These are phyloP conservation scores for Aspergillus candidus DNA, from an alignment of 2,329 filamentous ascomycete genomes.

Conservation along the genomic window DNA sequence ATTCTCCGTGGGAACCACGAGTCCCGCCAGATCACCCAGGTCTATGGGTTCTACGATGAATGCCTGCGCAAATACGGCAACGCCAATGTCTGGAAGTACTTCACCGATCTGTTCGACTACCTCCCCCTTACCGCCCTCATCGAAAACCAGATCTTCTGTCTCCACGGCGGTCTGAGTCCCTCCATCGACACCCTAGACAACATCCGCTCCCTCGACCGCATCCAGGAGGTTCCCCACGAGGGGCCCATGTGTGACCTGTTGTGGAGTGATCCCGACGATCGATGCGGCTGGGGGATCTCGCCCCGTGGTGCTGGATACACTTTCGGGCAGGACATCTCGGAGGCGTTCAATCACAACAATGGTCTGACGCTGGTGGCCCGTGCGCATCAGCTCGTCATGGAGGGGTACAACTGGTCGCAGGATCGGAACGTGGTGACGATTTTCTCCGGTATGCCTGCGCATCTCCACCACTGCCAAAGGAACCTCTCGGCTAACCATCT, in stretches of 20 bases:
- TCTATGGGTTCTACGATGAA: slow-evolving; percentile 99
- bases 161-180: slow-evolving; percentile 94
- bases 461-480: background rate
- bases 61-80: slow-evolving; percentile 98
- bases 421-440: slow-evolving; percentile 98
- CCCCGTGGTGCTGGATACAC: slow-evolving; percentile 92
- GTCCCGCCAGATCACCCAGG: slow-evolving; percentile 96
- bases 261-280: slow-evolving; percentile 97
- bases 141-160: slow-evolving; percentile 98
- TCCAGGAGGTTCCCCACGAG: slow-evolving; percentile 97
- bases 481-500: slow-evolving; percentile 21
- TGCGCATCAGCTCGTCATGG: slow-evolving; percentile 98
- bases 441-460: slow-evolving; percentile 68
- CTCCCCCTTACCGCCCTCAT: slow-evolving; percentile 94
- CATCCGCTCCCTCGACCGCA: slow-evolving; percentile 88
- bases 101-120: slow-evolving; percentile 98
- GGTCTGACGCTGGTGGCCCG: slow-evolving; percentile 90
- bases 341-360: slow-evolving; percentile 99
- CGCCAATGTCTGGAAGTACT: slow-evolving; percentile 98
- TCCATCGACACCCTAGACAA: slow-evolving; percentile 94
- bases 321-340: slow-evolving; percentile 93
- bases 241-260: slow-evolving; percentile 97
- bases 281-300: slow-evolving; percentile 93
- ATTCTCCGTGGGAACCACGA: slow-evolving; percentile 99
- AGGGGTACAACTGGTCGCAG: slow-evolving; percentile 99